A percentile compares a stretch with the other conserved stretches of the same genome.
Evolutionary conservation across 169 alveolate species (phyloP).

Genomic region (Eimeria mitis): DNA sequence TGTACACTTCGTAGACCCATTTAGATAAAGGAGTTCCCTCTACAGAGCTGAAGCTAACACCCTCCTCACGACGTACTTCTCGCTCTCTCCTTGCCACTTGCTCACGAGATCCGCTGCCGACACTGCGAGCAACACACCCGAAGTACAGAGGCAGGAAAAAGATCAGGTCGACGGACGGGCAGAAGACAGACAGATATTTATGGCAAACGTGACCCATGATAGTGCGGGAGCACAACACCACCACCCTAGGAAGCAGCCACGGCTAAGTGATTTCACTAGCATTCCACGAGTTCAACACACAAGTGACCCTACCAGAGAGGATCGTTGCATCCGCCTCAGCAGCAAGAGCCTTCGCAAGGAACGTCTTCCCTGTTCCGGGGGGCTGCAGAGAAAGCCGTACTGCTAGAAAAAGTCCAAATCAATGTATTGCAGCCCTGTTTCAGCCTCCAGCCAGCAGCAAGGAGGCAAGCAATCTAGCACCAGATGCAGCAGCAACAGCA

Average conservation of each 20-base stretch:
- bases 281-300: not conserved
- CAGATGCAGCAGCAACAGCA: not conserved
- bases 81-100: conserved; percentile 99
- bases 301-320: conserved; percentile 68
- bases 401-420: not conserved
- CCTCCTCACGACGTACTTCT: conserved; percentile 91
- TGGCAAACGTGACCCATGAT: not conserved
- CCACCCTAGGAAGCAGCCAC: not conserved
- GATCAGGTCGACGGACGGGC: not conserved
- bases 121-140: conserved; percentile 84
- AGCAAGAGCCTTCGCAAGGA: conserved; percentile 99
- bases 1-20: not conserved
- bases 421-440: not conserved
- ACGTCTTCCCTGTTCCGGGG: conserved; percentile 99
- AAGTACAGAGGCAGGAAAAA: not conserved
- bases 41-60: not conserved
- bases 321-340: conserved; percentile 94
- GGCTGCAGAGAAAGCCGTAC: conserved; percentile 97
- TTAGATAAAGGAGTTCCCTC: not conserved
- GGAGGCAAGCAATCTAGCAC: not conserved
- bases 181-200: not conserved
- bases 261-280: no score
- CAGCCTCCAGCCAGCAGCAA: conserved; percentile 1
- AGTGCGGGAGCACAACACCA: not conserved
- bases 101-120: conserved; percentile 98